Evolutionary conservation across 495 filamentous ascomycete species (phyloP).

Genomic region (Lepraria neglecta): DNA sequence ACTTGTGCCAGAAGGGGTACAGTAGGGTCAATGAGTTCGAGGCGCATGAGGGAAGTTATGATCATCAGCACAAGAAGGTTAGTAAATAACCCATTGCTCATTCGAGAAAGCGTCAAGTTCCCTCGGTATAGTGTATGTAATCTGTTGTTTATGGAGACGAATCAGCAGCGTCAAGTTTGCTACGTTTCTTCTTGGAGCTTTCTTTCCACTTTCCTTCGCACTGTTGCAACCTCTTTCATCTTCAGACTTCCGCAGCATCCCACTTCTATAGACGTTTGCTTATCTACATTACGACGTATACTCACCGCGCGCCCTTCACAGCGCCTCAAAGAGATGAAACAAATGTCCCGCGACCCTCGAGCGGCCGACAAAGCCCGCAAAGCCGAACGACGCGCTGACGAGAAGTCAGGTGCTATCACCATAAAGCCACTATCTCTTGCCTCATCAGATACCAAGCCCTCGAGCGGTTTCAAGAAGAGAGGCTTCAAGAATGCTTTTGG

Average conservation of each 20-base stretch:
- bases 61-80: conserved; percentile 55
- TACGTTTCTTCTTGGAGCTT: not conserved
- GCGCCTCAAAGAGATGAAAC: conserved; percentile 57
- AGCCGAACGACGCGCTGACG: conserved; percentile 64
- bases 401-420: conserved; percentile 42
- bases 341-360: conserved; percentile 52
- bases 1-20: conserved; percentile 56
- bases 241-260: too few species aligned
- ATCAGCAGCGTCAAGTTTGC: not conserved
- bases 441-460: conserved; percentile 1
- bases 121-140: not conserved
- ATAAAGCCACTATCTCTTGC: conserved; percentile 25
- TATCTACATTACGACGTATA: not conserved
- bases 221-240: too few species aligned
- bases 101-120: not conserved
- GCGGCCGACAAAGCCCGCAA: conserved; percentile 57
- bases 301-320: conserved; percentile 28
- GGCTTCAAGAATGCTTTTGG: conserved; percentile 59
- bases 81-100: not conserved
- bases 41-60: conserved; percentile 56
- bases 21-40: conserved; percentile 56
- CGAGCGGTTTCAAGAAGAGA: conserved; percentile 55
- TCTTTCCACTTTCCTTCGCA: not conserved
- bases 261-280: not conserved
- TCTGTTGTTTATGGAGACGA: too few species aligned